Percentiles rank a stretch among this genome's conserved stretches.
Conservation (phyloP, 2,329 filamentous ascomycete genomes). For the Diplodia scrobiculata region DNA sequence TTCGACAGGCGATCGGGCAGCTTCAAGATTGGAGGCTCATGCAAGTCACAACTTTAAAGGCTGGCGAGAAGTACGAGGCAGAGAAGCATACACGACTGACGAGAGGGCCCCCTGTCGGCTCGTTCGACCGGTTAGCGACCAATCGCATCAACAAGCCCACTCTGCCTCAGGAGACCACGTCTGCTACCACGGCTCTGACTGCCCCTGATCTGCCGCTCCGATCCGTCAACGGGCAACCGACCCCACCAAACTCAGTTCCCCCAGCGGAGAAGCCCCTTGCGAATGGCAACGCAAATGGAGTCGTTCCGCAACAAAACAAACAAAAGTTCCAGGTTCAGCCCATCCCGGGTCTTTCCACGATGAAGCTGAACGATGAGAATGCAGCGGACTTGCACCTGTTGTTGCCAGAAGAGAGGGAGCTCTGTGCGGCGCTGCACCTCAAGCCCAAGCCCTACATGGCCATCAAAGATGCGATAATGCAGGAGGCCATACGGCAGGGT, state of each 20-base stretch:
- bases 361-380: constrained; percentile 72
- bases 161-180: constrained; percentile 67
- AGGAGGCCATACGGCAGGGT: constrained; percentile 85
- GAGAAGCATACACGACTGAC: constrained; percentile 80
- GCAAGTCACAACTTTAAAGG: constrained; percentile 79
- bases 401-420: constrained; percentile 77
- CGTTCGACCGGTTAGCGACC: constrained; percentile 80
- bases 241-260: constrained; percentile 41
- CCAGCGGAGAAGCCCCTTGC: constrained; percentile 46
- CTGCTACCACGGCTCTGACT: constrained; percentile 74
- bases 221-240: constrained; percentile 48
- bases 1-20: constrained; percentile 85
- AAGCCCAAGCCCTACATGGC: constrained; percentile 94
- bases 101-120: constrained; percentile 67
- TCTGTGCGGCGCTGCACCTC: constrained; percentile 81
- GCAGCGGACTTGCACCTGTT: constrained; percentile 83
- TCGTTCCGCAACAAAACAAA: constrained; percentile 45
- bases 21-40: constrained; percentile 90
- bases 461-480: constrained; percentile 90
- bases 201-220: constrained; percentile 74
- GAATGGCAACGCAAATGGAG: constrained; percentile 53
- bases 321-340: constrained; percentile 59
- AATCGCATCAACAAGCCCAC: constrained; percentile 67
- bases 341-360: constrained; percentile 63
- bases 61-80: constrained; percentile 87